phyloP scores from a whole-genome alignment of 1,284 basidiomycete genomes.

The Prillingera fragicola region DNA sequence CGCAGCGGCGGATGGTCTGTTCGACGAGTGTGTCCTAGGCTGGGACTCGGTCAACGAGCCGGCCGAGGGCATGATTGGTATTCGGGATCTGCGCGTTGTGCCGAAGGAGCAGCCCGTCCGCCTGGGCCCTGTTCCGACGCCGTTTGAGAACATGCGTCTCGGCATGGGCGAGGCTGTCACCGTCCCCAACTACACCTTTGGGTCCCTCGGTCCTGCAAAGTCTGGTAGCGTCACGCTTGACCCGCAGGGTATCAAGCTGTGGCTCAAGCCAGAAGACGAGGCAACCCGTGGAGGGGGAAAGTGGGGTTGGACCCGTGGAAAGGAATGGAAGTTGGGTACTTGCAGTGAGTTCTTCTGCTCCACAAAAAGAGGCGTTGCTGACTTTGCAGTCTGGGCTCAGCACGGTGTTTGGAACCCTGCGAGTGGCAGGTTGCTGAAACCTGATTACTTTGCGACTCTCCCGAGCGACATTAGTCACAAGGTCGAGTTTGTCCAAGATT shows the following conservation, averaged over 20 bases:
- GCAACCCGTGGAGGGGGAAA: conserved; percentile 47
- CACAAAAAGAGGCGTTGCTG: conserved; percentile 1
- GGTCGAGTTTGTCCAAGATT: conserved; percentile 64
- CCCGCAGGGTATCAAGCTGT: conserved; percentile 69
- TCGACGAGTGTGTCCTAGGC: conserved; percentile 84
- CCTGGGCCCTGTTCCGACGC: conserved; percentile 81
- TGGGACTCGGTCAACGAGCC: conserved; percentile 98
- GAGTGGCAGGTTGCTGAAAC: conserved; percentile 62
- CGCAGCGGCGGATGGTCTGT: conserved; percentile 60
- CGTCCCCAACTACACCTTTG: conserved; percentile 81
- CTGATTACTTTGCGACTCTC: conserved; percentile 68
- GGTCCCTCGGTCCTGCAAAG: conserved; percentile 68
- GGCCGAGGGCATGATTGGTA: conserved; percentile 76
- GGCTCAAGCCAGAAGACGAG: conserved; percentile 57
- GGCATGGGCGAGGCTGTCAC: conserved; percentile 82
- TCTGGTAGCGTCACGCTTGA: conserved; percentile 72
- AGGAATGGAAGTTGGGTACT: conserved; percentile 72
- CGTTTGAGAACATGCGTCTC: conserved; percentile 73
- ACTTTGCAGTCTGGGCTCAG: conserved; percentile 66
- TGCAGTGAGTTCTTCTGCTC: conserved; percentile 52
- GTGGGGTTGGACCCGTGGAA: conserved; percentile 77
- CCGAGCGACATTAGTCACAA: conserved; percentile 43
- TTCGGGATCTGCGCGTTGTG: conserved; percentile 62
- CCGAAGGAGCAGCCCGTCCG: conserved; percentile 67
- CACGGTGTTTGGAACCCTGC: conserved; percentile 86